A percentile compares a stretch with the other conserved stretches of the same genome.
Evolutionary conservation across 768 basidiomycete genomes (phyloP).

Genomic region (Termitomyces heimii): DNA sequence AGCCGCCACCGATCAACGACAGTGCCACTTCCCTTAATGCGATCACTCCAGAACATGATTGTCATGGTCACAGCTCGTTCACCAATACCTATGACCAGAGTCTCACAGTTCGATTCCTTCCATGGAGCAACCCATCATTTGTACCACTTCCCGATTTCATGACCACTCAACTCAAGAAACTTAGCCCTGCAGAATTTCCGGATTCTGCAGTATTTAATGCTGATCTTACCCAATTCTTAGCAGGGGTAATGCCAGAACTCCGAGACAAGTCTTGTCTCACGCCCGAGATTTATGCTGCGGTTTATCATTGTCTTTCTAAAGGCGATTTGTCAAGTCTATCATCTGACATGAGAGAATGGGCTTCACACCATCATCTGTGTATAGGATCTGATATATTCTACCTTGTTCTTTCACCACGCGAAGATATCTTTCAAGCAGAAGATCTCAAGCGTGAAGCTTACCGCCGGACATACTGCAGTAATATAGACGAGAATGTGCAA

Average conservation of each 20-base stretch:
- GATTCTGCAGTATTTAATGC: slow-evolving; percentile 47
- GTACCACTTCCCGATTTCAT: slow-evolving; percentile 55
- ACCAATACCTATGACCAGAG: neutral
- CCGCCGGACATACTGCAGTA: slow-evolving; percentile 38
- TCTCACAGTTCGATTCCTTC: slow-evolving; percentile 30
- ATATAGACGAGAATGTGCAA: slow-evolving; percentile 22
- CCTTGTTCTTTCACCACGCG: slow-evolving; percentile 55
- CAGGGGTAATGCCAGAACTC: slow-evolving; percentile 45
- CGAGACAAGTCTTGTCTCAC: slow-evolving; percentile 56
- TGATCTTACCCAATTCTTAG: slow-evolving; percentile 40
- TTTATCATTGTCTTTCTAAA: slow-evolving; percentile 41
- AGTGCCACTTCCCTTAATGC: neutral
- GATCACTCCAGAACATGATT: neutral
- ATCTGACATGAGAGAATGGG: slow-evolving; percentile 41
- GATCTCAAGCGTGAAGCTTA: slow-evolving; percentile 33
- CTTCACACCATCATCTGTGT: slow-evolving; percentile 52
- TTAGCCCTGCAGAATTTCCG: slow-evolving; percentile 58
- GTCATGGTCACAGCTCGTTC: neutral
- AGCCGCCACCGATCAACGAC: slow-evolving; percentile 12
- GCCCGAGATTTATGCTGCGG: slow-evolving; percentile 45
- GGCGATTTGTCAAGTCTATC: slow-evolving; percentile 34
- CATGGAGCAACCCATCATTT: slow-evolving; percentile 56
- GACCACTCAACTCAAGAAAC: slow-evolving; percentile 44
- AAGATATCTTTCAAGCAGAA: slow-evolving; percentile 48
- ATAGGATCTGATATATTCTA: slow-evolving; percentile 54